Evolutionary conservation across 176 grass and related monocot genomes (phyloP), one percentile per base, ranked within the genome.

Genomic region (Puya raimondii): DNA sequence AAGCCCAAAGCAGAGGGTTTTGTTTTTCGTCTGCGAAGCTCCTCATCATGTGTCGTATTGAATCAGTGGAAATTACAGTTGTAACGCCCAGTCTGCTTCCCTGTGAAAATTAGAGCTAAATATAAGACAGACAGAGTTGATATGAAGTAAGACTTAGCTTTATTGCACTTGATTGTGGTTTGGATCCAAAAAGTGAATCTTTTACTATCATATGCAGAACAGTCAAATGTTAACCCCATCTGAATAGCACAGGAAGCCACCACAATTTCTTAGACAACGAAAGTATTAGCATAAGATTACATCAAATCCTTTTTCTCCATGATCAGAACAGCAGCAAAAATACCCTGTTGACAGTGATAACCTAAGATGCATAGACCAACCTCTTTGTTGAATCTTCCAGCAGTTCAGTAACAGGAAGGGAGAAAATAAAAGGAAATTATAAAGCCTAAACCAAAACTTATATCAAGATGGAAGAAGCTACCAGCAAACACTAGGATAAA

Each of bases 1-100:
- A 97, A 6, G 93, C 93, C 76, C 91, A 97, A 18, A 97, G 76
- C 68, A 97, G 88, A 4, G 89, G 88, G 63, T 85, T 90, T 85
- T 92, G 89, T 67, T 85, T 87, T 78, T 90, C 84, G 68, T 92
- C 83, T 47, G 78, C 79, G 76, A 90, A 97, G 65, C 93, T 84
- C 49, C 93, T 88, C 93, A 97, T 97, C 93, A 97, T 97, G 74
- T 97, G 93, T 16, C 93, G 81, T 68, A 97, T 87, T 49, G 93
- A 97, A 65, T 97, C 93, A 66, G 93, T 97, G 17, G 93, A 97
- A 73, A 97, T 72, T 16, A 96, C 92, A 50, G 83, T 96, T 2
- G 88, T 96, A 57, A 96, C 85, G 53, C 92, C 92, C 79, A 92
- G 70, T 66, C 88, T 89, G 76, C 88, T 87, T 70, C 86, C 92